Conservation (phyloP, 805 yeast species). For the Kuraishia floccosa region DNA sequence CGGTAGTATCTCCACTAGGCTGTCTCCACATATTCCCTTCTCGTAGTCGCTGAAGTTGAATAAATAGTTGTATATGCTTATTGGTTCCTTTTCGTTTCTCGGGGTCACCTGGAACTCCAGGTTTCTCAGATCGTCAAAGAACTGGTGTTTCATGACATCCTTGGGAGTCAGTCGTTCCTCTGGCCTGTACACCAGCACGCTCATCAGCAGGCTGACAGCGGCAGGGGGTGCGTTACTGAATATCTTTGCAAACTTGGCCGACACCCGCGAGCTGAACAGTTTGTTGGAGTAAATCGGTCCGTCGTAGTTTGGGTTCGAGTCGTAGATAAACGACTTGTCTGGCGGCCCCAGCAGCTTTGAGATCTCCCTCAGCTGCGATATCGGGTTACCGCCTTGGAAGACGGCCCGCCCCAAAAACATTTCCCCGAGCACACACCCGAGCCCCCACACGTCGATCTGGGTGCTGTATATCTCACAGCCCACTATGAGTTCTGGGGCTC, state of each 20-base stretch:
- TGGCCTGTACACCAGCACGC: conserved; percentile 85
- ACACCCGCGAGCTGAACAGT: conserved; percentile 2
- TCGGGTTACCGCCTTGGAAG: conserved; percentile 90
- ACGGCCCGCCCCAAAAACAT: conserved; percentile 86
- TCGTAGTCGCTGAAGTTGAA: conserved; percentile 69
- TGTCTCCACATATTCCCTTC: conserved; percentile 18
- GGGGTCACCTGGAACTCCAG: conserved; percentile 25
- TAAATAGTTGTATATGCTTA: conserved; percentile 27
- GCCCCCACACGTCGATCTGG: conserved; percentile 94
- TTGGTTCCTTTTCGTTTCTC: conserved; percentile 21
- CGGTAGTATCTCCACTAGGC: conserved; percentile 13
- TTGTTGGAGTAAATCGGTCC: conserved; percentile 56
- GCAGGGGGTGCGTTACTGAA: conserved; percentile 72
- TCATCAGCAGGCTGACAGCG: conserved; percentile 76
- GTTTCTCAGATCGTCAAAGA: conserved; percentile 76
- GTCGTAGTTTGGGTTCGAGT: conserved; percentile 62
- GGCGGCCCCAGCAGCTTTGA: conserved; percentile 90
- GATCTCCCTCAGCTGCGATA: conserved; percentile 81
- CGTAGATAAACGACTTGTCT: conserved; percentile 54
- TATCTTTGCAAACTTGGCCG: conserved; percentile 39
- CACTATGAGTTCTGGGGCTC: conserved; percentile 92
- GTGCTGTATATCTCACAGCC: conserved; percentile 84
- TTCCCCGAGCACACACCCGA: conserved; percentile 95
- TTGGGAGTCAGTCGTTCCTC: conserved; percentile 70
- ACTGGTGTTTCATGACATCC: conserved; percentile 77